phyloP scores from a whole-genome alignment of 129 eudicot species.

The Rutidosis leptorrhynchoides region DNA sequence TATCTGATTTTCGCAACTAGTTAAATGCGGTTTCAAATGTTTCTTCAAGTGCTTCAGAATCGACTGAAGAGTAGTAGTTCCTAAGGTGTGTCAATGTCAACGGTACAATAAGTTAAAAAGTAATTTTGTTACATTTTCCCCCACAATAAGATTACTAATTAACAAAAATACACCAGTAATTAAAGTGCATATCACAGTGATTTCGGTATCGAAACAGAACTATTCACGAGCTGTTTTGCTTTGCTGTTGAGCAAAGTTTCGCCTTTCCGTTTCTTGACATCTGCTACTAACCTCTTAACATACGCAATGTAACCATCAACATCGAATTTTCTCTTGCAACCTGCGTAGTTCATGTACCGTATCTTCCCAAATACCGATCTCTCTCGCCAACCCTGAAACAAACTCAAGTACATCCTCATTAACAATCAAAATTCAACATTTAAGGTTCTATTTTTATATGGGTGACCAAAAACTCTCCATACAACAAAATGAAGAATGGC shows the following conservation, averaged over 20 bases:
- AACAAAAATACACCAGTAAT: background rate
- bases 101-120: background rate
- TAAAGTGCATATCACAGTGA: background rate
- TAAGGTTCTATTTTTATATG: background rate
- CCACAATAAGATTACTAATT: background rate
- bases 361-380: slow-evolving; percentile 87
- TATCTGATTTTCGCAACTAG: background rate
- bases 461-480: background rate
- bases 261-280: slow-evolving; percentile 81
- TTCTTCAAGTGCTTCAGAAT: background rate
- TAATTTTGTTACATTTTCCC: background rate
- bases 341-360: slow-evolving; percentile 92
- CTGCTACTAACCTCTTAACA: slow-evolving; percentile 73
- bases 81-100: background rate
- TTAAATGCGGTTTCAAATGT: background rate
- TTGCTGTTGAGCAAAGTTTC: slow-evolving; percentile 28
- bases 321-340: slow-evolving; percentile 93
- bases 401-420: background rate
- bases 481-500: slow-evolving; percentile 6
- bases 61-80: background rate
- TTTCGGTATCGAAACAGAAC: background rate
- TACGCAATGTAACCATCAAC: slow-evolving; percentile 85
- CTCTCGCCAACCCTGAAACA: slow-evolving; percentile 84
- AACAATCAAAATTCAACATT: background rate
- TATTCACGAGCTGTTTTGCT: slow-evolving; percentile 39